Conservation (phyloP, 768 basidiomycete genomes). For the Wakefieldia striispora region DNA sequence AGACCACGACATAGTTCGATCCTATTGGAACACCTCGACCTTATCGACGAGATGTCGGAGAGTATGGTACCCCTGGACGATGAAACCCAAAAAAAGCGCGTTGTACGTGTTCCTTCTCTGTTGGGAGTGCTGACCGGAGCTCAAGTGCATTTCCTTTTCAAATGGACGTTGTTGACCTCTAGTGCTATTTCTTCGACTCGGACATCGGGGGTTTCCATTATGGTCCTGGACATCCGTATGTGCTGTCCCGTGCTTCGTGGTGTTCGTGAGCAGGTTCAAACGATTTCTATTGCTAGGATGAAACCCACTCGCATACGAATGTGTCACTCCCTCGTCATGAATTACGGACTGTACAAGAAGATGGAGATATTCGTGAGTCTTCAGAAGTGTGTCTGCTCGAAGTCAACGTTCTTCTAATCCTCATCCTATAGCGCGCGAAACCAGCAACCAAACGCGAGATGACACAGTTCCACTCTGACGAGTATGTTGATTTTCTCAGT, state of each 20-base stretch:
- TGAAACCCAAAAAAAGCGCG: conserved; percentile 79
- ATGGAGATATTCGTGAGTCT: conserved; percentile 98
- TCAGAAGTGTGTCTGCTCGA: background rate
- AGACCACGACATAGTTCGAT: background rate
- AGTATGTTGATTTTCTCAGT: conserved; percentile 96
- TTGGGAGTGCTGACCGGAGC: conserved; percentile 1
- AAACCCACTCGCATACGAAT: conserved; percentile 98
- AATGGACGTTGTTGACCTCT: conserved; percentile 8
- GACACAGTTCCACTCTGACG: conserved; percentile 99
- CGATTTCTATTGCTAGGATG: conserved; percentile 54
- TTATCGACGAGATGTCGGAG: conserved; percentile 29
- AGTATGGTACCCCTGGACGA: conserved; percentile 64
- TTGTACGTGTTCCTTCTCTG: conserved; percentile 52
- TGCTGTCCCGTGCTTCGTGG: background rate
- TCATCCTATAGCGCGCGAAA: conserved; percentile 77
- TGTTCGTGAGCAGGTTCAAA: background rate
- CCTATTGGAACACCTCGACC: too few relatives aligned
- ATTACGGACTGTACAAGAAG: conserved; percentile 98
- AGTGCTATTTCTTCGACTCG: conserved; percentile 99
- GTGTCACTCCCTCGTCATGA: conserved; percentile 99
- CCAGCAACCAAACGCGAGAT: conserved; percentile 99
- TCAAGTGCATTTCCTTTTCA: background rate
- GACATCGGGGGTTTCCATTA: conserved; percentile 99
- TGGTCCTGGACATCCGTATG: conserved; percentile 94
- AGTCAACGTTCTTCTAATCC: background rate